Base-by-base conservation (phyloP, 164 flowering plant species). In the Taxillus chinensis region DNA sequence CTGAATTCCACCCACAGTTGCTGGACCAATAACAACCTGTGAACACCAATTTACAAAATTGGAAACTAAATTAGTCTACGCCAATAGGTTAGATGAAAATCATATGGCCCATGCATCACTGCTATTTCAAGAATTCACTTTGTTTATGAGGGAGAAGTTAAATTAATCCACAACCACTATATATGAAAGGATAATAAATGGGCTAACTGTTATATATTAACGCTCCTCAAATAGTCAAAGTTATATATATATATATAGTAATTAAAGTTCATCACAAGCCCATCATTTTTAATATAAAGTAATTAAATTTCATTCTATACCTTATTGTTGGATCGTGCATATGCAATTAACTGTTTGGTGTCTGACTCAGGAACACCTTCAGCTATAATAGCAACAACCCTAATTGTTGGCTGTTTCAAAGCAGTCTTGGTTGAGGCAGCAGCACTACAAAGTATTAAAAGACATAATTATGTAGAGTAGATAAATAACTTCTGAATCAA, bases 291-390 rank as follows among this genome's bases (percentile, higher is more conserved):
- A 40, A 57, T 12, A 39, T 16, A 61, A 38, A 46, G 10, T 27
- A 52, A n/a, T 8, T 41, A 45, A 8, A 13, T 59, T 15, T 60
- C 41, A 58, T 56, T 39, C 0, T 68, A 55, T 64, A 93, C 99
- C 97, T 93, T 90, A 67, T 93, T 90, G 77, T 93, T 93, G 45
- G 92, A 78, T 55, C 90, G 77, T 50, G 99, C 97, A 82, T 78
- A 93, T 57, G 89, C 92, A 78, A 93, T 90, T 78, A 93, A 79
- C 70, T 93, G 89, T 74, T 93, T 93, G 68, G 97, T 74, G 85
- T 93, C 96, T 50, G 87, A 67, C 83, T 90, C 97, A 15, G 99
- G 97, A 75, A 90, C 97, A 76, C 97, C 97, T 78, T 93, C 99
- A 67, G 99, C 99, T 63, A 95, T 95, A 43, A 95, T 95, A 67